phyloP scores from a whole-genome alignment of 2,329 filamentous ascomycete species.

The Talaromyces sp. region DNA sequence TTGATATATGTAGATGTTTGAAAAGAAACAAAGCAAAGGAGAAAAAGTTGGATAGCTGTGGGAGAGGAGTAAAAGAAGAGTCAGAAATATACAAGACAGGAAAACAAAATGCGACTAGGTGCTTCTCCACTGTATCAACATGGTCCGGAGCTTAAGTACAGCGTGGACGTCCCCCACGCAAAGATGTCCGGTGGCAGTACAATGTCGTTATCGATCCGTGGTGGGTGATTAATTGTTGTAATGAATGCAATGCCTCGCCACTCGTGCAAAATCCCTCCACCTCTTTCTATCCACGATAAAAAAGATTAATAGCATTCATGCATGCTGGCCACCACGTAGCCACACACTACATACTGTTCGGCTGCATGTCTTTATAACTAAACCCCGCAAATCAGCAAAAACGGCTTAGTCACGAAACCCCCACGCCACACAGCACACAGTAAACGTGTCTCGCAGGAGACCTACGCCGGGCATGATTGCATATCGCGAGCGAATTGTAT shows the following conservation, averaged over 20 bases:
- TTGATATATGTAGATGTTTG: background rate
- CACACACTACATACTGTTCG: background rate
- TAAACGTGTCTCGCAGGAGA: background rate
- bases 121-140: background rate
- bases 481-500: background rate
- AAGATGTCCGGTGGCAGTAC: background rate
- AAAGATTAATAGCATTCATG: background rate
- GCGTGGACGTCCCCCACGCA: background rate
- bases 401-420: conserved; percentile 7
- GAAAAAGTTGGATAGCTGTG: background rate
- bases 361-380: background rate
- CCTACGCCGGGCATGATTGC: background rate
- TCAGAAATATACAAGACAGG: background rate
- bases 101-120: background rate
- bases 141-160: background rate
- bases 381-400: conserved; percentile 2
- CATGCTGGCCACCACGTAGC: background rate
- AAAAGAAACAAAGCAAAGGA: background rate
- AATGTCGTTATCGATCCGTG: background rate
- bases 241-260: background rate
- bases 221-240: background rate
- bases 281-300: background rate
- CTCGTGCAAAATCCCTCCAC: background rate
- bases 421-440: background rate
- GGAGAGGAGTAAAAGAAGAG: background rate